These are phyloP conservation scores for Cenococcum geophilum DNA, from an alignment of 495 filamentous ascomycete genomes.

Conservation along the genomic window DNA sequence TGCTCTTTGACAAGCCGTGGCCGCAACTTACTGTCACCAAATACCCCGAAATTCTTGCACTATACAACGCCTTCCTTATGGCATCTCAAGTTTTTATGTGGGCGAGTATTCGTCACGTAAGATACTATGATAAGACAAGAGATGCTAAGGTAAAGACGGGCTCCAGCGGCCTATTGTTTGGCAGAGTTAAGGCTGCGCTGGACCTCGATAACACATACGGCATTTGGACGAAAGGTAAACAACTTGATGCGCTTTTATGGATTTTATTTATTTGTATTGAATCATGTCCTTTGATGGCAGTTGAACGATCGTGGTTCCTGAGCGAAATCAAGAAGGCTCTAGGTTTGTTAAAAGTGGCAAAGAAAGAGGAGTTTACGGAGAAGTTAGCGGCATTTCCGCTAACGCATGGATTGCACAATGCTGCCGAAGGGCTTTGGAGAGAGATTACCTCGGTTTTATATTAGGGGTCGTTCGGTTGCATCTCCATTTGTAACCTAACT, in stretches of 20 bases:
- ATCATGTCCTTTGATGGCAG: constrained; percentile 7
- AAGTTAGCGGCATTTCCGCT: constrained; percentile 13
- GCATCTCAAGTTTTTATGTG: constrained; percentile 19
- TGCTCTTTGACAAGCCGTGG: constrained; percentile 23
- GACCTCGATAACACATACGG: constrained; percentile 11
- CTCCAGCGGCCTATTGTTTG: not conserved
- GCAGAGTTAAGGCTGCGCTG: constrained; percentile 9
- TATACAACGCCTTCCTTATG: constrained; percentile 19
- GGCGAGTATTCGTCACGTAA: constrained; percentile 18
- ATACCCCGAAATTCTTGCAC: constrained; percentile 12
- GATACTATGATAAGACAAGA: not conserved
- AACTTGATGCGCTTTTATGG: constrained; percentile 17
- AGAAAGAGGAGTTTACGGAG: constrained; percentile 21
- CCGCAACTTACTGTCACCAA: not conserved
- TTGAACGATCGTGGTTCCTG: constrained; percentile 17
- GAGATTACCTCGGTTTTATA: not conserved
- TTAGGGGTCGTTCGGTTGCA: too few species aligned
- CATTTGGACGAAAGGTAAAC: constrained; percentile 16
- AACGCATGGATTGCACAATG: constrained; percentile 7
- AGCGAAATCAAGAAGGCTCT: constrained; percentile 12
- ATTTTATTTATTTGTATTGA: constrained; percentile 21
- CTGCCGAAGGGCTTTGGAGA: constrained; percentile 10
- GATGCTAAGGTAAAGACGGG: not conserved
- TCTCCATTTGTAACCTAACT: too few species aligned
- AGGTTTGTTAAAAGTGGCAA: constrained; percentile 21